Conservation (phyloP, 176 grass and related monocot species). For the Bolboschoenus planiculmis region DNA sequence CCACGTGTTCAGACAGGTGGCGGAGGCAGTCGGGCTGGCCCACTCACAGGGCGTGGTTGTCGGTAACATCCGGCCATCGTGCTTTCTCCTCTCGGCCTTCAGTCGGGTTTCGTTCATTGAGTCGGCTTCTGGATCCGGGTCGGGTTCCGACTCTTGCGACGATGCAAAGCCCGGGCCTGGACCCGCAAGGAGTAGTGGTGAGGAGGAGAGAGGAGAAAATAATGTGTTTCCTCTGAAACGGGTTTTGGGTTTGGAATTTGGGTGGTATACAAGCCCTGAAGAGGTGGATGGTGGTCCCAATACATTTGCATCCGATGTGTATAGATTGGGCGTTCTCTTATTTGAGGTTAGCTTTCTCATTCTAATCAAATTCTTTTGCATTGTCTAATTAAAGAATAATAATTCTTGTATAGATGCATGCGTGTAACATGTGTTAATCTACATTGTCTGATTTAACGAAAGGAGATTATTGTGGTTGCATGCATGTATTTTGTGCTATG, state of each 20-base stretch:
- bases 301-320: slow-evolving; percentile 90
- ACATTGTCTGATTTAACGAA: not conserved
- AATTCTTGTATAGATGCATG: not conserved
- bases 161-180: slow-evolving; percentile 13
- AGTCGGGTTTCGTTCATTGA: slow-evolving; percentile 90
- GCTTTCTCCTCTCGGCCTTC: slow-evolving; percentile 88
- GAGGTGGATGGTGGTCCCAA: slow-evolving; percentile 36
- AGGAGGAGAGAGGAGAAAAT: slow-evolving; percentile 25
- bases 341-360: slow-evolving; percentile 59
- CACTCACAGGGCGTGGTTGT: slow-evolving; percentile 89
- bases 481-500: not conserved
- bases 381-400: not conserved
- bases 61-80: slow-evolving; percentile 70
- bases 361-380: not conserved
- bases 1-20: slow-evolving; percentile 90
- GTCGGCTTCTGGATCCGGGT: slow-evolving; percentile 70
- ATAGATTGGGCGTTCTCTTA: slow-evolving; percentile 81
- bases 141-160: slow-evolving; percentile 56
- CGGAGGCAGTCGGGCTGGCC: slow-evolving; percentile 62
- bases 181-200: not conserved
- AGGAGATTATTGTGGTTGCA: not conserved
- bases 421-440: not conserved
- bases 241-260: slow-evolving; percentile 72
- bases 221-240: slow-evolving; percentile 70
- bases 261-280: slow-evolving; percentile 93